A percentile compares a stretch with the other conserved stretches of the same genome.
Conservation (phyloP, 257 asterid species). For the Nicotiana paniculata region DNA sequence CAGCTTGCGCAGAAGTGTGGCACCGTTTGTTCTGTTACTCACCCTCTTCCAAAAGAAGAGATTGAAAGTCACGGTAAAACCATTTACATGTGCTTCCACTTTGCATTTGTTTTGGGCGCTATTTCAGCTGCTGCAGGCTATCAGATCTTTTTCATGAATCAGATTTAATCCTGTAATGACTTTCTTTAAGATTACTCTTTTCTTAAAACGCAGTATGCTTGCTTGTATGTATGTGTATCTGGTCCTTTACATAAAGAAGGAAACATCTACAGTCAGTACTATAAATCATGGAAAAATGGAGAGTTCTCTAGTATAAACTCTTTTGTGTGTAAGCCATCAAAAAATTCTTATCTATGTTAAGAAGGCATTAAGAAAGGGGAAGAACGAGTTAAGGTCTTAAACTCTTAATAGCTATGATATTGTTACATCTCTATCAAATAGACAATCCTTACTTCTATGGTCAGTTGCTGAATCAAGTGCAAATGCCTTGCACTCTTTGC, state of each 20-base stretch:
- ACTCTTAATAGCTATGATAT: not conserved
- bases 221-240: not conserved
- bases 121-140: not conserved
- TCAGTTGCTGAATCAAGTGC: not conserved
- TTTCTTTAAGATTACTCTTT: not conserved
- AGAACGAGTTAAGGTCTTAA: not conserved
- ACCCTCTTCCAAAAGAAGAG: constrained; percentile 77
- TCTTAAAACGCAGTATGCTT: not conserved
- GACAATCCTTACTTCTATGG: not conserved
- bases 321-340: not conserved
- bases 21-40: constrained; percentile 52
- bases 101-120: not conserved
- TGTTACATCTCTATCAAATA: not conserved
- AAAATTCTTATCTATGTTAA: not conserved
- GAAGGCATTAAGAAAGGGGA: too few relatives aligned
- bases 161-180: not conserved
- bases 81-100: constrained; percentile 1
- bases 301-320: not conserved
- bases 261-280: not conserved
- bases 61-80: constrained; percentile 67
- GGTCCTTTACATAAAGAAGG: not conserved
- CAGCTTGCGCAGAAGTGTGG: constrained; percentile 57
- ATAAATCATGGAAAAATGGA: not conserved
- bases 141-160: not conserved
- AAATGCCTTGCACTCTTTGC: not conserved